These are phyloP conservation scores for Mrakia gelida DNA, from an alignment of 768 basidiomycete species.

Conservation along the genomic window DNA sequence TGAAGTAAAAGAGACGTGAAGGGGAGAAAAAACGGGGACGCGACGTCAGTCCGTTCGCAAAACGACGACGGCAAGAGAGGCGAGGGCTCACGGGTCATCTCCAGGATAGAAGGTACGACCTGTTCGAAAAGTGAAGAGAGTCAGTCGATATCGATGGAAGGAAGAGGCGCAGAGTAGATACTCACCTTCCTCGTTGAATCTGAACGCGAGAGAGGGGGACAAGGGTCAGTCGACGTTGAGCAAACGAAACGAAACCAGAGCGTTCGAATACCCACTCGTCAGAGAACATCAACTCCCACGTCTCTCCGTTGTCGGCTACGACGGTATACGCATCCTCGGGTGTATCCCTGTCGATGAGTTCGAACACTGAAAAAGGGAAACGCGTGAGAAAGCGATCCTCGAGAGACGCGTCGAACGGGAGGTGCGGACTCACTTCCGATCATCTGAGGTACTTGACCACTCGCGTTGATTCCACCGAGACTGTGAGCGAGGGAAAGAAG, in stretches of 20 bases:
- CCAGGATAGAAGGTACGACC: constrained; percentile 30
- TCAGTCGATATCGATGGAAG: neutral
- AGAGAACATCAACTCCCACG: constrained; percentile 31
- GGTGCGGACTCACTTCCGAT: neutral
- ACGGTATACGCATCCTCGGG: constrained; percentile 18
- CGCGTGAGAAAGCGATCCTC: neutral
- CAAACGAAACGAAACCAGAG: neutral
- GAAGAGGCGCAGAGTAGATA: neutral
- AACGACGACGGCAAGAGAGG: too few relatives aligned
- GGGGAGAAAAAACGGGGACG: too few relatives aligned
- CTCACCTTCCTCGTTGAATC: constrained; percentile 20
- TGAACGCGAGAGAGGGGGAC: neutral
- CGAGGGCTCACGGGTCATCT: constrained; percentile 19
- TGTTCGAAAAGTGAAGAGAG: neutral
- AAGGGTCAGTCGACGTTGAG: neutral
- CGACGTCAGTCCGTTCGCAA: too few relatives aligned
- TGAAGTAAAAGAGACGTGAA: too few relatives aligned
- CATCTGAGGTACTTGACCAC: constrained; percentile 23
- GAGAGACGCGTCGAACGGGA: too few relatives aligned
- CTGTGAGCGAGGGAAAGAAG: too few relatives aligned
- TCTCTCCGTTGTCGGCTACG: constrained; percentile 22
- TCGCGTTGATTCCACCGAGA: constrained; percentile 29
- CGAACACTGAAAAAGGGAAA: neutral
- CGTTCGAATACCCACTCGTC: neutral
- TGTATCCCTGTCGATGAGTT: constrained; percentile 27